These are phyloP conservation scores for Malus hybrid DNA, from an alignment of 331 rosid genomes.

Conservation along the genomic window DNA sequence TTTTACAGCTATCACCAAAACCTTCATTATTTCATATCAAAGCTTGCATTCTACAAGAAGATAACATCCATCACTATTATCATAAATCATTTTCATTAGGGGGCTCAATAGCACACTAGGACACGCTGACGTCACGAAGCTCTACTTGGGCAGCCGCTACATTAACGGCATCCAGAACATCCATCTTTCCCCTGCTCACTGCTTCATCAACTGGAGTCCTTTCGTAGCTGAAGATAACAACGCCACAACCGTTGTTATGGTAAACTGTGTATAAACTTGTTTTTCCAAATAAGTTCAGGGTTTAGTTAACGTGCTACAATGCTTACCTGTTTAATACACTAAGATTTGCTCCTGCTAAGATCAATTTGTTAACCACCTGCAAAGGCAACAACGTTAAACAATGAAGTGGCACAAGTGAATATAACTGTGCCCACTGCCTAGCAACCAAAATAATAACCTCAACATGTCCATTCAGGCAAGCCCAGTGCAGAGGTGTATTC, in stretches of 20 bases:
- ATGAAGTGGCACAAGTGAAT: constrained; percentile 4
- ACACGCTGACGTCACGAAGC: constrained; percentile 42
- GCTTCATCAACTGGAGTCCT: constrained; percentile 94
- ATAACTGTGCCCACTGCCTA: background rate
- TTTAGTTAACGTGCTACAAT: background rate
- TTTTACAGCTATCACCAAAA: too few species aligned
- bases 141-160: constrained; percentile 64
- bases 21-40: too few species aligned
- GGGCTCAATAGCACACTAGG: constrained; percentile 7
- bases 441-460: constrained; percentile 38
- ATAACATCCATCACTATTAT: background rate
- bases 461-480: constrained; percentile 87
- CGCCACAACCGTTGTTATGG: background rate
- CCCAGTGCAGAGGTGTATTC: constrained; percentile 94
- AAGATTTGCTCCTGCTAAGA: constrained; percentile 70
- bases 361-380: constrained; percentile 84
- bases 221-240: constrained; percentile 49
- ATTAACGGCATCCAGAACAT: constrained; percentile 69
- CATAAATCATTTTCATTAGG: background rate
- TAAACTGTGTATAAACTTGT: background rate
- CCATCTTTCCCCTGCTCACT: constrained; percentile 51
- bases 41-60: background rate
- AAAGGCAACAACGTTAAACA: background rate
- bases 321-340: constrained; percentile 61
- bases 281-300: background rate